Base-by-base conservation (phyloP, 1,284 basidiomycete genomes). In the Sporisorium iseilematis-ciliati region DNA sequence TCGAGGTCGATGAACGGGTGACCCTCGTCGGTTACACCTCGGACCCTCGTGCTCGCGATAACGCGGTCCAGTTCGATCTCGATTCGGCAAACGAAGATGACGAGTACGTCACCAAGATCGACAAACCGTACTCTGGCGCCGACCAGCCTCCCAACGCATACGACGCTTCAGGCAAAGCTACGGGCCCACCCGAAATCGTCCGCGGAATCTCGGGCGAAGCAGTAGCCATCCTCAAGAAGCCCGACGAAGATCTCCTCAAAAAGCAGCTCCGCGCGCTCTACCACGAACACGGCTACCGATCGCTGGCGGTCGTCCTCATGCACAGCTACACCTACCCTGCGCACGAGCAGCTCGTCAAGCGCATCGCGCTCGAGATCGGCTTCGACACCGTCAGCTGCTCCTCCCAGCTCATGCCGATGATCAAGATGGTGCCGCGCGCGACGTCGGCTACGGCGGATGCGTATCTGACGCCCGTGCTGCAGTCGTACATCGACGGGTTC, bases 1-100 rank as follows among this genome's bases (percentile, higher is more conserved):
- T 96, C 23, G 94, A 97, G 84, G 91, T 97, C 1, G 94, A 97
- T 80, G 96, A 99, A 86, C 91, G 96, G 3, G 95, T 98, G 6
- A 97, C 95, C 0, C 89, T 97, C 7, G 91, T 97, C 0, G 95
- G 95, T 7, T 97, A 93, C 82, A 93, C 94, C 0, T 93, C 91
- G 12, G 95, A 98, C 81, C 94, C 95, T 0, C 86, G 91, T 40
- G 90, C 91, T 0, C 91, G 91, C 57, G 89, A 91, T 55, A 90
- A 96, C 31, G 77, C 74, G 2, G 73, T 81, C 8, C 75, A 78
- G 25, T 81, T 81, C 45, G 61, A 69, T 26, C 63, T 66, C n/a
- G 76, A 80, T 21, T 72, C 67, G 5, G 35, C 14, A 0, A 31
- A 23, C 14, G 26, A 35, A n/a, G 21, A 63, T 5, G 57, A 51